phyloP scores from a whole-genome alignment of 176 grass and related monocot genomes.

The Rhynchospora pubera region DNA sequence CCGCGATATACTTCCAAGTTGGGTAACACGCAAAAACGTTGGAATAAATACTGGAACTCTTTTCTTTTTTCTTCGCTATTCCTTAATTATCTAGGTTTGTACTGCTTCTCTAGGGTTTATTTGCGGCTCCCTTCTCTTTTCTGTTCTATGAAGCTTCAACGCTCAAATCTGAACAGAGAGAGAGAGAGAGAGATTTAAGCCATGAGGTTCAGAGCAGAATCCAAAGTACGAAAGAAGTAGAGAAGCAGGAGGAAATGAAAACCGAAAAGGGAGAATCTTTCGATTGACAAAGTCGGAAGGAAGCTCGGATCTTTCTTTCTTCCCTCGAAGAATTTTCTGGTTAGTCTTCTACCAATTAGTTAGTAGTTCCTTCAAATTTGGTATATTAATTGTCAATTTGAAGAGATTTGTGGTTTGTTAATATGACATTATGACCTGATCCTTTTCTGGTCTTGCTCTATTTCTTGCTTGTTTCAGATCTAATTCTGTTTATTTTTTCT shows the following conservation, averaged over 20 bases:
- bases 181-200: no score
- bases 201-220: no score
- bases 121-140: no score
- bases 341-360: neutral
- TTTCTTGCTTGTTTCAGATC: neutral
- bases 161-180: no score
- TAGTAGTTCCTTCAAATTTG: neutral
- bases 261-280: conserved; percentile 17
- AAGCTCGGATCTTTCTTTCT: conserved; percentile 10
- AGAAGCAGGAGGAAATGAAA: conserved; percentile 18
- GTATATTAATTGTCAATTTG: no score
- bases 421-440: neutral
- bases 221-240: conserved; percentile 29
- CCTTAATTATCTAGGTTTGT: no score
- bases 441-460: neutral
- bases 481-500: neutral
- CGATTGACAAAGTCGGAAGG: neutral
- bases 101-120: no score
- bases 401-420: neutral
- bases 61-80: no score
- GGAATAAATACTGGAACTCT: no score
- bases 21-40: no score
- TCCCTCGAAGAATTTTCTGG: conserved; percentile 14
- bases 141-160: no score
- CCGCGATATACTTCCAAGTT: no score